phyloP scores from a whole-genome alignment of 306 rosid genomes.

The Nissolia schottii region DNA sequence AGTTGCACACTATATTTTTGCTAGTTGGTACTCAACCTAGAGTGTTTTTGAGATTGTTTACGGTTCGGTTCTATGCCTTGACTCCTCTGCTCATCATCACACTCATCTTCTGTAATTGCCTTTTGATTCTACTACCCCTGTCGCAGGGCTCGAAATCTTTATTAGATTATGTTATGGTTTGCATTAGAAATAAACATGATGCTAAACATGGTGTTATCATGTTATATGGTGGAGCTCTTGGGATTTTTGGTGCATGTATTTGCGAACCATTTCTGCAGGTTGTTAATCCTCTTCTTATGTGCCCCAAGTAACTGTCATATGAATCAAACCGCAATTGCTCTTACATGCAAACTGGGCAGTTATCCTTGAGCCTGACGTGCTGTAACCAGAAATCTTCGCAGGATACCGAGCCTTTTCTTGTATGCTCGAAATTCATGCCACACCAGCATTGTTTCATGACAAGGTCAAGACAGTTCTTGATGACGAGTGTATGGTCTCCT shows the following conservation, averaged over 20 bases:
- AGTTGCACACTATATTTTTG: background rate
- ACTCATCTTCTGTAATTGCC: background rate
- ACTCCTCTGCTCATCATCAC: background rate
- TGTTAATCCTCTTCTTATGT: slow-evolving; percentile 38
- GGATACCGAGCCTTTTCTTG: slow-evolving; percentile 33
- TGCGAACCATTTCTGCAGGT: slow-evolving; percentile 13
- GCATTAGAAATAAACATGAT: background rate
- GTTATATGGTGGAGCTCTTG: background rate
- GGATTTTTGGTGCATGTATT: background rate
- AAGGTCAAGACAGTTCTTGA: slow-evolving; percentile 44
- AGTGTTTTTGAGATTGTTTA: background rate
- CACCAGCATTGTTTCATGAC: slow-evolving; percentile 27
- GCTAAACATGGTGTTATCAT: background rate
- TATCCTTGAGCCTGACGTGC: slow-evolving; percentile 40
- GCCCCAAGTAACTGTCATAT: slow-evolving; percentile 39
- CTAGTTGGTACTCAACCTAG: background rate
- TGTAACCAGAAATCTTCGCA: slow-evolving; percentile 33
- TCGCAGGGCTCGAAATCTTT: background rate
- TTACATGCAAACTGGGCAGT: slow-evolving; percentile 34
- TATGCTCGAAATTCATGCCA: slow-evolving; percentile 35
- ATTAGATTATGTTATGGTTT: background rate
- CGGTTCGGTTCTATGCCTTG: background rate
- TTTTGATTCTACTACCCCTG: background rate
- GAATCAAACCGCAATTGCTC: slow-evolving; percentile 37
- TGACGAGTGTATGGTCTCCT: slow-evolving; percentile 40